Evolutionary conservation across 2,329 filamentous ascomycete genomes (phyloP).

Genomic region (Trichoderma brevicompactum): DNA sequence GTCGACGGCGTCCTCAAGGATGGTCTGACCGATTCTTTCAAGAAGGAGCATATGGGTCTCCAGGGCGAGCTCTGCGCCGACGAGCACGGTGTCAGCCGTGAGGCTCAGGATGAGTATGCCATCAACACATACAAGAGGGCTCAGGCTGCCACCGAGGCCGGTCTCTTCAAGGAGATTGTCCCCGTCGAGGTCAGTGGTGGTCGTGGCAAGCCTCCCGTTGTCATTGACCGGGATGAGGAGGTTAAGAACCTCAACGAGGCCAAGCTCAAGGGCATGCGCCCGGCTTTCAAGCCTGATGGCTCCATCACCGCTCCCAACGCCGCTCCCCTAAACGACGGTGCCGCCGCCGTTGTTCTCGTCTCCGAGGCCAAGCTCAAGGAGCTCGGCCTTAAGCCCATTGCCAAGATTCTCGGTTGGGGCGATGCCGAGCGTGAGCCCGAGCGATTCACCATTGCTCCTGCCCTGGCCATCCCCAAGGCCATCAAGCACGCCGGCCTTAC

Average conservation of each 20-base stretch:
- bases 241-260: slow-evolving; percentile 89
- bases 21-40: slow-evolving; percentile 91
- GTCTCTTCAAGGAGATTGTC: slow-evolving; percentile 86
- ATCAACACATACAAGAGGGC: slow-evolving; percentile 95
- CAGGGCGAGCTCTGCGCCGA: slow-evolving; percentile 88
- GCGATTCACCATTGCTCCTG: slow-evolving; percentile 94
- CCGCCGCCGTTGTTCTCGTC: slow-evolving; percentile 87
- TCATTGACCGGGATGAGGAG: slow-evolving; percentile 87
- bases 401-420: slow-evolving; percentile 96
- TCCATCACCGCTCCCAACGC: slow-evolving; percentile 97
- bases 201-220: slow-evolving; percentile 84
- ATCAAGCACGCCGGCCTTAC: slow-evolving; percentile 89
- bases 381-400: slow-evolving; percentile 86
- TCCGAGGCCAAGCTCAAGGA: slow-evolving; percentile 94
- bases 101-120: slow-evolving; percentile 93
- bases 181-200: slow-evolving; percentile 86
- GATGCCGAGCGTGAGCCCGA: slow-evolving; percentile 89
- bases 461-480: slow-evolving; percentile 95
- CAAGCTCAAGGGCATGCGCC: slow-evolving; percentile 83
- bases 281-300: slow-evolving; percentile 79
- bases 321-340: slow-evolving; percentile 93
- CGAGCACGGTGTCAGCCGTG: slow-evolving; percentile 79
- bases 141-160: slow-evolving; percentile 79
- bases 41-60: slow-evolving; percentile 96
- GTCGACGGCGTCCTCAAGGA: slow-evolving; percentile 94